A percentile compares a stretch with the other conserved stretches of the same genome.
Conservation (phyloP, 1,284 basidiomycete species). For the Rhodotorula sp. region DNA sequence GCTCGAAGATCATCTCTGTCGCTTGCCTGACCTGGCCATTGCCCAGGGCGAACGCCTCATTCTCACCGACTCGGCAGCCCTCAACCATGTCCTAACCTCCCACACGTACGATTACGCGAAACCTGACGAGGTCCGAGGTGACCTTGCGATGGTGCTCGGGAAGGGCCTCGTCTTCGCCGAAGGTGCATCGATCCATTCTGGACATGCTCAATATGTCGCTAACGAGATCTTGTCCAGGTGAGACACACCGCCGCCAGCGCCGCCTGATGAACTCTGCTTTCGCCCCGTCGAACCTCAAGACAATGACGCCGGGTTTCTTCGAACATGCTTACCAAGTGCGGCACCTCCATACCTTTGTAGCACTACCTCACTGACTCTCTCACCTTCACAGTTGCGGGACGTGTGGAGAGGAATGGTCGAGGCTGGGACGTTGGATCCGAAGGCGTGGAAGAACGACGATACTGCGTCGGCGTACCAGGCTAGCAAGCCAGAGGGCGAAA, state of each 20-base stretch:
- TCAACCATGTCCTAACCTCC: conserved; percentile 60
- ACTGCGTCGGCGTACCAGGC: conserved; percentile 14
- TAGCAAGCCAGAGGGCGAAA: conserved; percentile 9
- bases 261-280: conserved; percentile 57
- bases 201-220: not conserved
- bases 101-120: conserved; percentile 65
- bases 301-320: conserved; percentile 63
- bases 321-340: conserved; percentile 60
- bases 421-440: not conserved
- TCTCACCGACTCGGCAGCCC: conserved; percentile 62
- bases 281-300: conserved; percentile 57
- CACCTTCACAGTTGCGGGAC: conserved; percentile 17
- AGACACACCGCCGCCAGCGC: conserved; percentile 39
- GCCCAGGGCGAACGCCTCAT: conserved; percentile 53
- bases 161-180: conserved; percentile 48
- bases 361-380: not conserved
- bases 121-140: conserved; percentile 61
- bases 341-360: not conserved
- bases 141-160: conserved; percentile 52
- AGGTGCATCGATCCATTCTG: conserved; percentile 46
- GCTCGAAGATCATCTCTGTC: not conserved
- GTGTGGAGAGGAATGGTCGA: conserved; percentile 7
- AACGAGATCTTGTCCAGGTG: conserved; percentile 21
- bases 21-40: not conserved
- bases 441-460: conserved; percentile 24